Percentiles rank a stretch among this genome's conserved stretches.
Evolutionary conservation across 345 rosid genomes (phyloP).

Genomic region (Psidium guajava): DNA sequence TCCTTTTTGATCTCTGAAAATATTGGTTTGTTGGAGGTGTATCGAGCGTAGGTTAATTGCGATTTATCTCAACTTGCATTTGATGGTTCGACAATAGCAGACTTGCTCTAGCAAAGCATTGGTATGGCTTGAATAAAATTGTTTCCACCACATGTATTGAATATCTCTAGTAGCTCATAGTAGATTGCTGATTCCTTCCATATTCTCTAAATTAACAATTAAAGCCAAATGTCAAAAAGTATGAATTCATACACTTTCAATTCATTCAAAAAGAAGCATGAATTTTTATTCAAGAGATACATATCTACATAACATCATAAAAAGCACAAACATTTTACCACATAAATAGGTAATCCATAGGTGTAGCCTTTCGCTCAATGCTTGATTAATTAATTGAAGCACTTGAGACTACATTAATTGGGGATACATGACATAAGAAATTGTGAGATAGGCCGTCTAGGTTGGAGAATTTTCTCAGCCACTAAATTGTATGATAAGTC

Average conservation of each 20-base stretch:
- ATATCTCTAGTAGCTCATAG: background rate
- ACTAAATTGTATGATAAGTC: background rate
- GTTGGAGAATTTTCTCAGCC: background rate
- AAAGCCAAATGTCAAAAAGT: background rate
- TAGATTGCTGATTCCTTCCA: background rate
- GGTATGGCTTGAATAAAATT: background rate
- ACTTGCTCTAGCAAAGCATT: background rate
- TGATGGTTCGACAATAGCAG: background rate
- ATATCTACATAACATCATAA: background rate
- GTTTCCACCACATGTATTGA: background rate
- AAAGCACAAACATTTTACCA: background rate
- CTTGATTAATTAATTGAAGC: background rate
- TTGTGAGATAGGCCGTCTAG: background rate
- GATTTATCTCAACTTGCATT: background rate
- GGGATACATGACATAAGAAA: background rate
- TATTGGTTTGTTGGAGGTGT: rapidly evolving
- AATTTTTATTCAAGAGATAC: background rate
- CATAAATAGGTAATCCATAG: background rate
- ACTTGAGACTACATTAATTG: background rate
- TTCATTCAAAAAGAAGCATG: background rate
- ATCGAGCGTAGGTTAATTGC: background rate
- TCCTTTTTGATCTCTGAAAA: rapidly evolving
- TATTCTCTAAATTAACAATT: background rate
- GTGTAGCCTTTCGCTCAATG: background rate
- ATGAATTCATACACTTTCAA: background rate